A percentile compares a stretch with the other conserved stretches of the same genome.
These are phyloP conservation scores for Aaosphaeria pasadenensis DNA, from an alignment of 2,329 filamentous ascomycete genomes.

Conservation along the genomic window DNA sequence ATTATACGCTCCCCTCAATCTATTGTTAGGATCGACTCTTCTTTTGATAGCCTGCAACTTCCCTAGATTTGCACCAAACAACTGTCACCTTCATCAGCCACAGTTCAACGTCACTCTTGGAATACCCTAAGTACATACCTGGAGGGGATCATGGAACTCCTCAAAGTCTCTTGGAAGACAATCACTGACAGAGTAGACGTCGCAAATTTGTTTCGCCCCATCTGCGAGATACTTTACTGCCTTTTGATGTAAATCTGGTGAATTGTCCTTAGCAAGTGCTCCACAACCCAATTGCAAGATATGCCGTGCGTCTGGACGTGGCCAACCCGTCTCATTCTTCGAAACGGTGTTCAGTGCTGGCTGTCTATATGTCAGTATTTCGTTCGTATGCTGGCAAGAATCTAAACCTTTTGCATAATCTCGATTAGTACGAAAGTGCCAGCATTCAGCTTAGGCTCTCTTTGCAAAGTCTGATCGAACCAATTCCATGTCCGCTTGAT, in stretches of 20 bases:
- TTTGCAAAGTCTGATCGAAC: constrained; percentile 7
- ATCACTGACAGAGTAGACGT: constrained; percentile 5
- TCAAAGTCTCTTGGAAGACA: constrained; percentile 13
- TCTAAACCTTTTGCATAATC: constrained; percentile 10
- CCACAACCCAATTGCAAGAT: constrained; percentile 11
- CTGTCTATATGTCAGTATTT: background rate
- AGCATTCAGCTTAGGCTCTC: constrained; percentile 10
- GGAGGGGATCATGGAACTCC: constrained; percentile 7
- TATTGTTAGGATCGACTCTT: constrained; percentile 10
- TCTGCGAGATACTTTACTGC: constrained; percentile 7
- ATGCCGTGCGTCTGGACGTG: constrained; percentile 8
- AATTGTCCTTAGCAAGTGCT: constrained; percentile 3
- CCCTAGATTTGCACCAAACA: constrained; percentile 12
- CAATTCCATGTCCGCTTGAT: constrained; percentile 10
- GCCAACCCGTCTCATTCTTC: constrained; percentile 7
- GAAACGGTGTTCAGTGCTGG: constrained; percentile 10
- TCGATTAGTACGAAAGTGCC: constrained; percentile 14
- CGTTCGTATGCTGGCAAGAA: background rate
- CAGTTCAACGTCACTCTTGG: background rate
- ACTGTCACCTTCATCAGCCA: constrained; percentile 4
- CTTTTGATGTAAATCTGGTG: constrained; percentile 4
- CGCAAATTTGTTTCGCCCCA: constrained; percentile 7
- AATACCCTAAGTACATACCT: constrained; percentile 4
- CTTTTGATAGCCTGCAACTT: constrained; percentile 9
- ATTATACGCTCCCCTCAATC: constrained; percentile 10